phyloP scores from a whole-genome alignment of 495 filamentous ascomycete genomes.

The Neurospora sublineolata region DNA sequence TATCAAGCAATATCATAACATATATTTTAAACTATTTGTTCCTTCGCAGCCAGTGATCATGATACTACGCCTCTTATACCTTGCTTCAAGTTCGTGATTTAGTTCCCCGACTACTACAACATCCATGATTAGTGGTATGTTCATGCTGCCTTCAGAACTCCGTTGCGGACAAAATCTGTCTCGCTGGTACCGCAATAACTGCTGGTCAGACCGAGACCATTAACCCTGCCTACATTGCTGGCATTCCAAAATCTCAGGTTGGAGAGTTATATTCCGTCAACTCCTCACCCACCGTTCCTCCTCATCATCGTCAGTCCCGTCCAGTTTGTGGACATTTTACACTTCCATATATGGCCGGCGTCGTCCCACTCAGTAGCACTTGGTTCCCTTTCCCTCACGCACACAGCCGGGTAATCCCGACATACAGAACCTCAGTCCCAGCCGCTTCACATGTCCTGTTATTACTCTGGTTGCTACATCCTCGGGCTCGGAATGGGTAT shows the following conservation, averaged over 20 bases:
- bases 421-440: not conserved
- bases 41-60: not conserved
- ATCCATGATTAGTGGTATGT: not conserved
- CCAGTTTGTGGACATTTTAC: no score
- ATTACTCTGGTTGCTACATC: not conserved
- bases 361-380: not conserved
- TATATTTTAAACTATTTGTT: not conserved
- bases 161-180: no score
- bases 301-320: no score
- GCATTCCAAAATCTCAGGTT: no score
- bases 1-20: not conserved
- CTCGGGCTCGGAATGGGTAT: not conserved
- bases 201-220: no score
- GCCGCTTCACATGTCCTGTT: not conserved
- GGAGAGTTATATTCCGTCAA: not conserved
- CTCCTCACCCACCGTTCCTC: not conserved
- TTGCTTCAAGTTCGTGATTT: not conserved
- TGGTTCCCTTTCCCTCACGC: not conserved
- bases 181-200: no score
- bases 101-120: not conserved
- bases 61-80: not conserved
- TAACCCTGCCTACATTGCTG: no score
- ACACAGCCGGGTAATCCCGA: not conserved
- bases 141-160: not conserved
- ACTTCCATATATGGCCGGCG: not conserved